phyloP scores from a whole-genome alignment of 805 yeast genomes.

The Ogataea haglerorum region DNA sequence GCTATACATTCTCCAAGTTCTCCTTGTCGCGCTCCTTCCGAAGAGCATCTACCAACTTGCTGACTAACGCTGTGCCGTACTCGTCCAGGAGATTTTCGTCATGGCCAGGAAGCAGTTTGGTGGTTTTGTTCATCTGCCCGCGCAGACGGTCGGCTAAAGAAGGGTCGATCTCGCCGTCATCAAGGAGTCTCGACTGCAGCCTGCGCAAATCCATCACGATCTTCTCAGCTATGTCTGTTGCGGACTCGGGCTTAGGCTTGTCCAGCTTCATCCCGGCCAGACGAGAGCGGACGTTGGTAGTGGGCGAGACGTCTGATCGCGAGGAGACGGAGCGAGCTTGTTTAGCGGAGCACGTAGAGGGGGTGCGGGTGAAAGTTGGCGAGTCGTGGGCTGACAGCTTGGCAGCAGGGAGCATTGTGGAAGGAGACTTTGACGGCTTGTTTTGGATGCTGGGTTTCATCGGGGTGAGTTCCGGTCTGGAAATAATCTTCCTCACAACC shows the following conservation, averaged over 20 bases:
- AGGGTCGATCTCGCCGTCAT: conserved; percentile 1
- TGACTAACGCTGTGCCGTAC: conserved; percentile 13
- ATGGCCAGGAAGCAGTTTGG: conserved; percentile 20
- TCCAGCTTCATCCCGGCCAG: conserved; percentile 14
- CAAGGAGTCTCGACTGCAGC: conserved; percentile 11
- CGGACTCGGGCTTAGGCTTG: conserved; percentile 1
- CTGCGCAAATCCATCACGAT: conserved; percentile 7
- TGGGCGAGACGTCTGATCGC: conserved; percentile 10
- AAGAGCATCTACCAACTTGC: conserved; percentile 5
- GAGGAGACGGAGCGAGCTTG: conserved; percentile 9
- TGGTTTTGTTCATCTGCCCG: conserved; percentile 14
- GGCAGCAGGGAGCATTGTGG: conserved; percentile 8
- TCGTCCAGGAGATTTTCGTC: conserved; percentile 16
- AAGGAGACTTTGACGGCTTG: conserved; percentile 8
- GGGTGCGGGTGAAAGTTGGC: conserved; percentile 6
- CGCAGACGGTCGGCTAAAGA: conserved; percentile 5
- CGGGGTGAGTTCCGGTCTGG: conserved; percentile 16
- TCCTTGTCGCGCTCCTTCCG: conserved; percentile 13
- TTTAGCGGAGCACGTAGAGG: conserved; percentile 7
- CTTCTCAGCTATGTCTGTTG: conserved; percentile 1
- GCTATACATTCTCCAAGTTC: conserved; percentile 13
- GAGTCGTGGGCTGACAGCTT: conserved; percentile 2
- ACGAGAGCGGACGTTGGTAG: conserved; percentile 10
- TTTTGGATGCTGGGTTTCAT: conserved; percentile 5
- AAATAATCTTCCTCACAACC: conserved; percentile 24